These are phyloP conservation scores for Elsinoe fawcettii DNA, from an alignment of 2,329 filamentous ascomycete species.

Conservation along the genomic window DNA sequence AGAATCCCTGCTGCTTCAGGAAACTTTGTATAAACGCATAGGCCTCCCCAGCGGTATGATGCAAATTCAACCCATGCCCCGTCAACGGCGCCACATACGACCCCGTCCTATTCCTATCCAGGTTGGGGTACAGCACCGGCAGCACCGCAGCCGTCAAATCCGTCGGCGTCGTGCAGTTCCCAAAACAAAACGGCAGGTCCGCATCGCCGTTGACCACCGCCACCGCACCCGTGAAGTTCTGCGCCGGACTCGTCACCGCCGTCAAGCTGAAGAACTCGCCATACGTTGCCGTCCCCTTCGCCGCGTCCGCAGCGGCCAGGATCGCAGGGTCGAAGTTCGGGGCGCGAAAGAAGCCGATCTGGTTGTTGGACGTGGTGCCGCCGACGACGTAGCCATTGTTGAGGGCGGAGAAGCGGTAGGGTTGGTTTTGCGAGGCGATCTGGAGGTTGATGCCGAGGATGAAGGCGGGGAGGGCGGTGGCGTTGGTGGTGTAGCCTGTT, in stretches of 20 bases:
- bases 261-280: slow-evolving; percentile 27
- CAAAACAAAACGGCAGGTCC: slow-evolving; percentile 28
- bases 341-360: slow-evolving; percentile 28
- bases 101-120: slow-evolving; percentile 18
- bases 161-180: slow-evolving; percentile 26
- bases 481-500: slow-evolving; percentile 30
- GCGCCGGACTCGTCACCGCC: slow-evolving; percentile 18
- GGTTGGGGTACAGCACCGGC: slow-evolving; percentile 21
- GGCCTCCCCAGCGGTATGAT: slow-evolving; percentile 25
- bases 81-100: slow-evolving; percentile 23
- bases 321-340: slow-evolving; percentile 26
- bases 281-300: slow-evolving; percentile 26
- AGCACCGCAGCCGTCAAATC: slow-evolving; percentile 22
- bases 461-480: slow-evolving; percentile 22
- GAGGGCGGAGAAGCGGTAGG: slow-evolving; percentile 26
- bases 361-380: slow-evolving; percentile 21
- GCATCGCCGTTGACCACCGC: slow-evolving; percentile 26
- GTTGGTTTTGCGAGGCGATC: slow-evolving; percentile 25
- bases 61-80: slow-evolving; percentile 29
- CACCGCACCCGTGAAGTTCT: slow-evolving; percentile 24
- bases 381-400: slow-evolving; percentile 26
- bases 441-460: slow-evolving; percentile 24
- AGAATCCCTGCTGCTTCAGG: slow-evolving; percentile 17
- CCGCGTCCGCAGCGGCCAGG: slow-evolving; percentile 23
- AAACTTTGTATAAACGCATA: slow-evolving; percentile 26